Percentiles rank a stretch among this genome's conserved stretches.
Conservation (phyloP, 805 yeast species). For the Myxozyma geophila region DNA sequence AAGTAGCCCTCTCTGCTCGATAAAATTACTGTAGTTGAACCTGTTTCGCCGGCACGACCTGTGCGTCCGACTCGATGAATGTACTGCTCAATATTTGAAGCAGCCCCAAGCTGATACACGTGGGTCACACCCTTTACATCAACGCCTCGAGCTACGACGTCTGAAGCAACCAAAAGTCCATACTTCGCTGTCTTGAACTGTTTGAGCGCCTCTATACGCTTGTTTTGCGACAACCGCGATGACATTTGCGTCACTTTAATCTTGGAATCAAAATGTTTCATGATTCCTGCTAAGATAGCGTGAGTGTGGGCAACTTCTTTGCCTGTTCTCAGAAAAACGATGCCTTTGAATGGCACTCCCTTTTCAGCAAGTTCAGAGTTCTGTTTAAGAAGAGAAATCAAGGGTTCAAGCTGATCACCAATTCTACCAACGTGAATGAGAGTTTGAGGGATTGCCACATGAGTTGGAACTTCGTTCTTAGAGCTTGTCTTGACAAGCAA, state of each 20-base stretch:
- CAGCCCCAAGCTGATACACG: conserved; percentile 83
- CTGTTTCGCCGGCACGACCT: conserved; percentile 86
- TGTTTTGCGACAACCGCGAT: conserved; percentile 73
- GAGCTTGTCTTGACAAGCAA: conserved; percentile 68
- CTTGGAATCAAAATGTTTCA: conserved; percentile 10
- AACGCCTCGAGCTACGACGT: conserved; percentile 96
- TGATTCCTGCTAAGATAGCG: conserved; percentile 46
- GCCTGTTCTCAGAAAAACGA: conserved; percentile 82
- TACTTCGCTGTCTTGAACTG: conserved; percentile 54
- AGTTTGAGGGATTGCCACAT: conserved; percentile 65
- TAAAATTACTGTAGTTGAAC: conserved; percentile 67
- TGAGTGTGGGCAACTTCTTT: conserved; percentile 65
- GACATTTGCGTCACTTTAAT: conserved; percentile 51
- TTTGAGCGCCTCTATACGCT: conserved; percentile 64
- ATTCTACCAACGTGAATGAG: conserved; percentile 38
- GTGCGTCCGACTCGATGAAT: conserved; percentile 96
- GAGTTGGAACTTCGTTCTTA: conserved; percentile 66
- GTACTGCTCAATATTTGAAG: conserved; percentile 74
- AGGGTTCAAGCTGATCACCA: conserved; percentile 45
- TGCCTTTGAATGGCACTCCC: conserved; percentile 64
- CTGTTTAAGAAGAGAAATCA: conserved; percentile 74
- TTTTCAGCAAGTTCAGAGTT: conserved; percentile 57
- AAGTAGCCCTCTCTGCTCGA: conserved; percentile 63
- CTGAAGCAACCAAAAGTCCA: conserved; percentile 79
- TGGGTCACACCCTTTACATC: conserved; percentile 88